Base-by-base conservation (phyloP, 2,329 filamentous ascomycete species). In the Pestalotiopsis sp. region DNA sequence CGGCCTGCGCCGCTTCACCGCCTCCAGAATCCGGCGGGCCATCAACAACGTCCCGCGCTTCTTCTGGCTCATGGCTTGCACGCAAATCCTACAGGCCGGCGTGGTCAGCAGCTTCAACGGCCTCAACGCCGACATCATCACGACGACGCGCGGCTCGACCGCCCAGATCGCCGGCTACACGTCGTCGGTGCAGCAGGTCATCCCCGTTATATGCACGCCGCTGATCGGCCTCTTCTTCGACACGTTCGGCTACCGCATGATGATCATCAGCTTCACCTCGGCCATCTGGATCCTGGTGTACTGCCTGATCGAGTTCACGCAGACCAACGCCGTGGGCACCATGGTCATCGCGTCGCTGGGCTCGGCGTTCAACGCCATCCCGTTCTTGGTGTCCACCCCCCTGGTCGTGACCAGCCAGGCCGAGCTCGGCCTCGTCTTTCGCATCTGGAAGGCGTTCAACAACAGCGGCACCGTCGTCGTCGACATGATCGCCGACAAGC, bases 381-480 rank as follows among this genome's bases (percentile, higher is more conserved):
- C 74, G 10, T 73, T 75, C 35, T 22, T 74, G 4, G 73, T 70
- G 3, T 75, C 73, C 1, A 75, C 75, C 38, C 74, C 72, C 0
- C 67, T 75, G 0, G 71, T 75, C 38, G 71, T 73, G 1, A 68
- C 71, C 1, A 69, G 65, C 60, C 74, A 75, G 40, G 24, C 69
- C 11, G 68, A 75, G 62, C 68, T 75, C 5, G 73, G 74, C 7
- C 73, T 75, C 1, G 73, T 70, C 1, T 71, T 75, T 35, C 73
- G 74, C 13, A 72, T 75, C 56, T 75, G 73, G 74, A 74, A 75
- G 67, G 70, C 71, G 1, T 75, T 75, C 44, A 75, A 75, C 67
- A 75, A 75, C 57, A 71, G 71, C 52, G 72, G 70, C 24, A 74
- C 71, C 26, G 73, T 75, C 17, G 68, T 75, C 24, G 72, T 75